Conservation (phyloP, 176 grass and related monocot genomes). For the Poa annua region DNA sequence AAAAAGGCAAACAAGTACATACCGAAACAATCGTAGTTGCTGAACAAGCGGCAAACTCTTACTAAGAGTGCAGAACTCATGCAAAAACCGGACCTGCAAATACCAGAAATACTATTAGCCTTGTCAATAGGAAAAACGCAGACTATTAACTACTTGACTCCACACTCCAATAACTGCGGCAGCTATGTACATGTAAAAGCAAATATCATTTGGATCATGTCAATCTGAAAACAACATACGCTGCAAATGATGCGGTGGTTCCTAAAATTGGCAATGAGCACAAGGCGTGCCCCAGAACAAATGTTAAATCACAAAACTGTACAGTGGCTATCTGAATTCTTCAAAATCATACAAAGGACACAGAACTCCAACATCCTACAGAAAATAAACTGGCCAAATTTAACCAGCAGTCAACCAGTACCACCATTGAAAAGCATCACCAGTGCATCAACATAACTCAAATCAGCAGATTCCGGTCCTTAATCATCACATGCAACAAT, state of each 20-base stretch:
- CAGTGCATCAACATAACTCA: conserved; percentile 28
- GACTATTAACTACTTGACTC: conserved; percentile 36
- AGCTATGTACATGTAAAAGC: conserved; percentile 33
- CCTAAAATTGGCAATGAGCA: conserved; percentile 18
- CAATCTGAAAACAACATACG: conserved; percentile 1
- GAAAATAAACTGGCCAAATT: conserved; percentile 31
- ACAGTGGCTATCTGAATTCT: conserved; percentile 25
- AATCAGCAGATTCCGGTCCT: conserved; percentile 6
- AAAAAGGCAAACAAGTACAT: conserved; percentile 37
- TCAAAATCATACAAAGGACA: conserved; percentile 22
- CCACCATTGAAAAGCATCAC: conserved; percentile 1
- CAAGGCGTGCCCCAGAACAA: neutral
- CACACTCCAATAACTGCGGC: conserved; percentile 29
- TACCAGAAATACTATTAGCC: conserved; percentile 42
- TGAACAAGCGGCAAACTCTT: conserved; percentile 97
- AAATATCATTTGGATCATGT: conserved; percentile 32
- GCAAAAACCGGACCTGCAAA: conserved; percentile 93
- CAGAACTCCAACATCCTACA: conserved; percentile 14
- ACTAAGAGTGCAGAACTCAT: conserved; percentile 95
- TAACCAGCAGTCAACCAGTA: conserved; percentile 12
- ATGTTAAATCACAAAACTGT: conserved; percentile 24
- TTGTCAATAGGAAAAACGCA: conserved; percentile 24
- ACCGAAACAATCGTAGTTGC: conserved; percentile 91
- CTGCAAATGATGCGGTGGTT: neutral
- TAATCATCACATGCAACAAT: conserved; percentile 13